A percentile compares a stretch with the other conserved stretches of the same genome.
phyloP scores from a whole-genome alignment of 2,329 filamentous ascomycete genomes.

The Claviceps capensis region DNA sequence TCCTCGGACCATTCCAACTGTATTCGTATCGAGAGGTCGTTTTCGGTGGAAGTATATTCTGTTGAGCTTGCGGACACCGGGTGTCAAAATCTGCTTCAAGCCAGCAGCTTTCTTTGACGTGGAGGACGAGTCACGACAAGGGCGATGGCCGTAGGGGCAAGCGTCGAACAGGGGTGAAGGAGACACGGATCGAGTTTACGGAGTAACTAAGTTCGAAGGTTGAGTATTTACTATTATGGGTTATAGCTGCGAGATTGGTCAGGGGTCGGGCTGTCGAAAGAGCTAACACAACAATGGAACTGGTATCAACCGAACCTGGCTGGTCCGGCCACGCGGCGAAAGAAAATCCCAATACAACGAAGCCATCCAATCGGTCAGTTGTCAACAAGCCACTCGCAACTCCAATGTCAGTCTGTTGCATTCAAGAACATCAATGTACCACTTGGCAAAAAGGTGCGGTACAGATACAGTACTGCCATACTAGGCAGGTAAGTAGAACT shows the following conservation, averaged over 20 bases:
- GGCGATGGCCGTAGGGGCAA: background rate
- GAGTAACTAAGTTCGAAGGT: background rate
- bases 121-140: background rate
- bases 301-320: background rate
- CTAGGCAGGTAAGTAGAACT: too few relatives aligned
- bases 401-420: background rate
- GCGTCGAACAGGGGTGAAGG: background rate
- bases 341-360: too few relatives aligned
- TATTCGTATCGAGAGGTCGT: background rate
- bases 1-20: background rate
- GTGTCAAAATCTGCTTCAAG: background rate
- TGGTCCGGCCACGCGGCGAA: background rate
- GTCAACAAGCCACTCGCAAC: background rate
- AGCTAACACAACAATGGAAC: background rate
- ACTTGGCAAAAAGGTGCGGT: too few relatives aligned
- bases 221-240: background rate
- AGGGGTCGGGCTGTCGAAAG: background rate
- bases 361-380: background rate
- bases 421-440: too few relatives aligned
- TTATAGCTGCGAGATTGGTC: background rate
- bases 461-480: too few relatives aligned
- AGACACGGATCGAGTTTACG: background rate
- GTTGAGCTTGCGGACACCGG: background rate
- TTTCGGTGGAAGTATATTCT: background rate
- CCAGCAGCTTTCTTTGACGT: slow-evolving; percentile 1